These are phyloP conservation scores for Daldinia grandis DNA, from an alignment of 495 filamentous ascomycete genomes.

Conservation along the genomic window DNA sequence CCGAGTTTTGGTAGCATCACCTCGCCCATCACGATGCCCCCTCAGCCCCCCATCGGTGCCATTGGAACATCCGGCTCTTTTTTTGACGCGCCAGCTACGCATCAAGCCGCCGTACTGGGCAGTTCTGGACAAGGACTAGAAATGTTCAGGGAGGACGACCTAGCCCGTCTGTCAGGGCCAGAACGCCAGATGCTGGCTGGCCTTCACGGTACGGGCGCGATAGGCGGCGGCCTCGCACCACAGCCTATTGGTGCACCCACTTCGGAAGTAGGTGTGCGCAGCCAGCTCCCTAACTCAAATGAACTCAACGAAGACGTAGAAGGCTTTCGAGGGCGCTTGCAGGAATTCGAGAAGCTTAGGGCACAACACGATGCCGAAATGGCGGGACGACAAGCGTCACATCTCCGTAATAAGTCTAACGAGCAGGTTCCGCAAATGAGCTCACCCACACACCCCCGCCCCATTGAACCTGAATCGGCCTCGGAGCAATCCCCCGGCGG, in stretches of 20 bases:
- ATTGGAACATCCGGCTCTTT: slow-evolving; percentile 65
- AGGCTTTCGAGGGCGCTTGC: slow-evolving; percentile 61
- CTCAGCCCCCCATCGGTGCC: slow-evolving; percentile 71
- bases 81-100: slow-evolving; percentile 67
- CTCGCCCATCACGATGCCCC: slow-evolving; percentile 80
- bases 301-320: slow-evolving; percentile 60
- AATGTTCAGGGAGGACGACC: slow-evolving; percentile 58
- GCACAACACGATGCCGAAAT: slow-evolving; percentile 64
- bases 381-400: slow-evolving; percentile 37
- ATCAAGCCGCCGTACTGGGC: slow-evolving; percentile 45
- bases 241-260: slow-evolving; percentile 46
- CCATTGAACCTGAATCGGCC: slow-evolving; percentile 12
- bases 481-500: slow-evolving; percentile 9
- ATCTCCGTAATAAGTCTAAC: slow-evolving; percentile 39
- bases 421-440: slow-evolving; percentile 17
- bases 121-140: slow-evolving; percentile 48
- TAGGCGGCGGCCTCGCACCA: slow-evolving; percentile 38
- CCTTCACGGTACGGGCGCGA: slow-evolving; percentile 41
- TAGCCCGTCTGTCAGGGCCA: slow-evolving; percentile 49
- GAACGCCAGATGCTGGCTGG: slow-evolving; percentile 48
- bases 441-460: slow-evolving; percentile 3
- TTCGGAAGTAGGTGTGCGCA: slow-evolving; percentile 47
- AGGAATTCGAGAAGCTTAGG: slow-evolving; percentile 64
- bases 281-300: slow-evolving; percentile 51
- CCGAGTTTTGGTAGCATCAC: slow-evolving; percentile 93